Conservation (phyloP, 2,329 filamentous ascomycete species). For the Colletotrichum ledebouriae region DNA sequence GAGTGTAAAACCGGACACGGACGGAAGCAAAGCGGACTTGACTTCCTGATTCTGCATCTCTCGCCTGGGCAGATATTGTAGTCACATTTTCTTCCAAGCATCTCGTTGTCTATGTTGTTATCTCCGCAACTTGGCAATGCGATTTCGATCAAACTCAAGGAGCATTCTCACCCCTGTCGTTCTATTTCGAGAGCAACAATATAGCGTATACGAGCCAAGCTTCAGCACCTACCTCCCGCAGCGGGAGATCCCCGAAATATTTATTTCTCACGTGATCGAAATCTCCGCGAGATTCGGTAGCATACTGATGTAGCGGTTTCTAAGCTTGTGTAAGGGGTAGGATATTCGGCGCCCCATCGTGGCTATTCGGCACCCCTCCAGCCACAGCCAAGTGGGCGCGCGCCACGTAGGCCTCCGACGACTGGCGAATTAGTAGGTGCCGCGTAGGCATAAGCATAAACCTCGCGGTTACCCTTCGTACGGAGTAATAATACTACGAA, state of each 20-base stretch:
- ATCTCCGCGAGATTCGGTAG: no score
- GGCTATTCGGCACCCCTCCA: no score
- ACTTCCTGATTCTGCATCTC: background rate
- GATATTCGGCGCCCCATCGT: no score
- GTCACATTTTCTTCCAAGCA: background rate
- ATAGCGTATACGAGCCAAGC: background rate
- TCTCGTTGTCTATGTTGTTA: background rate
- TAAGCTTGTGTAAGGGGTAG: no score
- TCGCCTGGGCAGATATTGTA: background rate
- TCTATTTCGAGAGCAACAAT: conserved; percentile 5
- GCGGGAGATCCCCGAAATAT: background rate
- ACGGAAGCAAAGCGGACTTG: background rate
- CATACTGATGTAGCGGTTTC: no score
- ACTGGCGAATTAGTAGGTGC: no score
- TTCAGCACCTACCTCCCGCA: background rate
- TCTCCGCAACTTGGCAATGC: background rate
- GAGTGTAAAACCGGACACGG: background rate
- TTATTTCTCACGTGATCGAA: background rate
- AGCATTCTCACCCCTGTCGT: background rate
- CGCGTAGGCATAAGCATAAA: no score
- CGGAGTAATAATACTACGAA: no score
- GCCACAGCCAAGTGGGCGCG: no score
- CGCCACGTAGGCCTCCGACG: no score
- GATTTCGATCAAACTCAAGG: background rate
- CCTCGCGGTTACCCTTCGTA: no score